Base-by-base conservation (phyloP, 2,329 filamentous ascomycete genomes). In the Dissoconium aciculare region DNA sequence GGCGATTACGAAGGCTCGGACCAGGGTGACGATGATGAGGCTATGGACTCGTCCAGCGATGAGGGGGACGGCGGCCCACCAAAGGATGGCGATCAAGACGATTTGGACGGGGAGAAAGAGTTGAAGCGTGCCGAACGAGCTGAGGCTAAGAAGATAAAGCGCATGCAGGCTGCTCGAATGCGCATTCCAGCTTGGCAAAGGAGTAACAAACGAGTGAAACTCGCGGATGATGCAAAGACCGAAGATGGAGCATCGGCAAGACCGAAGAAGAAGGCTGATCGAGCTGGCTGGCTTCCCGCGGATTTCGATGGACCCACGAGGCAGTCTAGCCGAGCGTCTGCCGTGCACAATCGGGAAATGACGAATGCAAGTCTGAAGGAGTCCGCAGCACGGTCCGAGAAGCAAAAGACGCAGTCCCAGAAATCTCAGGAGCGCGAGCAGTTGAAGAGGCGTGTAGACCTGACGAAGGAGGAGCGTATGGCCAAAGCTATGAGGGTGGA, bases 31-130 rank as follows among this genome's bases (percentile, higher is more conserved):
- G 57, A 62, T 2, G 87, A 94, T 50, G 74, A 81, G 43, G 75
- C 81, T 27, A 77, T 94, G 62, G 83, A 91, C 10, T 91, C 82
- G 0, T 81, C 74, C 0, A 79, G 82, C 40, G 78, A 84, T 27
- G 82, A 89, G 28, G 77, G 83, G 35, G 74, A 55, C 63, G 73
- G 30, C 64, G 77, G 35, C 55, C 59, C 21, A 58, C 55, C 32
- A 53, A 51, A 31, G 49, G 53, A 45, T 17, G 52, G 46, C 13
- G 58, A 52, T 5, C 56, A 66, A 12, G 72, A 89, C 42, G 82
- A 92, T 25, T 55, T 89, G 4, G 80, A 82, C 34, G 89, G 89
- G 17, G 89, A 98, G 58, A 78, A 76, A 46, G 83, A 92, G 56
- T 55, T 98, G 32, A 74, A 89, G 56, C 76, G 71, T 40, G 71